Percentiles rank a stretch among this genome's conserved stretches.
phyloP scores from a whole-genome alignment of 805 yeast species.

The Barnettozyma siamensis region DNA sequence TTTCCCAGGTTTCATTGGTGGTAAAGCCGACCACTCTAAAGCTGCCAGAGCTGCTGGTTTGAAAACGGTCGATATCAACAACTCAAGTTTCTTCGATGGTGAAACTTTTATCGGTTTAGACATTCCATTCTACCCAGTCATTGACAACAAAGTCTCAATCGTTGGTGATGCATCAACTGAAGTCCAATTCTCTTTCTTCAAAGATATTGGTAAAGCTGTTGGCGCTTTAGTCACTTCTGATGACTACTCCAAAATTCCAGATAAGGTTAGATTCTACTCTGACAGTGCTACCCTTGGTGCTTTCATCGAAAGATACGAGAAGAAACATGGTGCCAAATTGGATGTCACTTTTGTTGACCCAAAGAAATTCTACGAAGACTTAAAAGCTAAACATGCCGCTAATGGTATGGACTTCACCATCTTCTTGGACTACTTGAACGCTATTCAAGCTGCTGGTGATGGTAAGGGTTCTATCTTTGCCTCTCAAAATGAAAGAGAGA shows the following conservation, averaged over 20 bases:
- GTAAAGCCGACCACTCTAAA: conserved; percentile 33
- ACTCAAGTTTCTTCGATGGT: conserved; percentile 35
- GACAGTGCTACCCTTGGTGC: conserved; percentile 35
- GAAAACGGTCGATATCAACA: conserved; percentile 40
- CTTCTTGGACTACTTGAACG: conserved; percentile 34
- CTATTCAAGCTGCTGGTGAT: conserved; percentile 32
- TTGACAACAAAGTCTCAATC: conserved; percentile 20
- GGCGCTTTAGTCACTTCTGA: conserved; percentile 34
- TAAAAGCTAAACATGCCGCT: conserved; percentile 5
- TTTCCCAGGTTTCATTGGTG: conserved; percentile 31
- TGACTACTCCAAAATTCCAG: conserved; percentile 36
- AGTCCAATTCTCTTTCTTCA: conserved; percentile 31
- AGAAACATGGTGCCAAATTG: conserved; percentile 30
- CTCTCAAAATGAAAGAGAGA: conserved; percentile 31
- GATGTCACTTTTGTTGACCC: conserved; percentile 30
- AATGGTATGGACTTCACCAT: conserved; percentile 28
- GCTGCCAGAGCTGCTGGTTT: conserved; percentile 38
- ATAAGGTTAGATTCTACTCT: conserved; percentile 37
- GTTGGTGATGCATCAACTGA: conserved; percentile 36
- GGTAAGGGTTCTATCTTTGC: conserved; percentile 34
- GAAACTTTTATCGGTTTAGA: conserved; percentile 20
- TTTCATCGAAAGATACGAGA: conserved; percentile 35
- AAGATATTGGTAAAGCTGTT: conserved; percentile 40
- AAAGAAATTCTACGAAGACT: conserved; percentile 10
- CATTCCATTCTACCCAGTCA: conserved; percentile 32